Evolutionary conservation across 2,329 filamentous ascomycete species (phyloP).

Genomic region (Hymenoscyphus fructigenus): DNA sequence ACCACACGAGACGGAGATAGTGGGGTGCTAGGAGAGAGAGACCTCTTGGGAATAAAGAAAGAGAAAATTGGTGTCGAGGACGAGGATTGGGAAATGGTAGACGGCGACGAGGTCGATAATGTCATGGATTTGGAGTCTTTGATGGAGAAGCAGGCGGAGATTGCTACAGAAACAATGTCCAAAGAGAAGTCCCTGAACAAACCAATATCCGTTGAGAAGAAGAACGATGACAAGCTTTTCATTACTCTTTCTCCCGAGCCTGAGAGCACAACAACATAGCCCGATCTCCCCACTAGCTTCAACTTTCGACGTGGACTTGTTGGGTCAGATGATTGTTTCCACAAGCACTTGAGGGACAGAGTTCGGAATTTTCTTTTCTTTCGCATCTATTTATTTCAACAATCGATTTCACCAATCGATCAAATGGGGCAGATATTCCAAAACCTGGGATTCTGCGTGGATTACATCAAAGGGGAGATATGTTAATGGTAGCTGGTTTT

Average conservation of each 20-base stretch:
- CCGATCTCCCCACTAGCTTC: neutral
- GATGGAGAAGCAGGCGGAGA: neutral
- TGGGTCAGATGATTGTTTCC: neutral
- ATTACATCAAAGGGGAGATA: neutral
- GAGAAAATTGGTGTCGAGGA: neutral
- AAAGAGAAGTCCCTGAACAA: neutral
- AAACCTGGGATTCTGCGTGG: neutral
- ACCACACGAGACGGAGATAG: neutral
- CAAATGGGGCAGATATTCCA: neutral
- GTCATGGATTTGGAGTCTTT: neutral
- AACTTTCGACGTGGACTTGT: neutral
- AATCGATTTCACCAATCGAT: neutral
- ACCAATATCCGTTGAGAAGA: neutral
- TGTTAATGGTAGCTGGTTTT: neutral
- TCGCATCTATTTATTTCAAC: too few relatives aligned
- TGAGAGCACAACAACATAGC: neutral
- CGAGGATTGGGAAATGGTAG: neutral
- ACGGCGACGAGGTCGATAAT: neutral
- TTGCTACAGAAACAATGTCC: neutral
- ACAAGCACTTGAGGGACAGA: neutral
- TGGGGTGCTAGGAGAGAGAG: neutral
- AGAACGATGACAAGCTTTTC: neutral
- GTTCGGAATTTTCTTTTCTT: neutral
- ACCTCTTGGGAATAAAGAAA: neutral
- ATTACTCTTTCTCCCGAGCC: neutral